Evolutionary conservation across 768 basidiomycete genomes (phyloP), one percentile per base, ranked within the genome.

Genomic region (Melanogaster broomeanus): DNA sequence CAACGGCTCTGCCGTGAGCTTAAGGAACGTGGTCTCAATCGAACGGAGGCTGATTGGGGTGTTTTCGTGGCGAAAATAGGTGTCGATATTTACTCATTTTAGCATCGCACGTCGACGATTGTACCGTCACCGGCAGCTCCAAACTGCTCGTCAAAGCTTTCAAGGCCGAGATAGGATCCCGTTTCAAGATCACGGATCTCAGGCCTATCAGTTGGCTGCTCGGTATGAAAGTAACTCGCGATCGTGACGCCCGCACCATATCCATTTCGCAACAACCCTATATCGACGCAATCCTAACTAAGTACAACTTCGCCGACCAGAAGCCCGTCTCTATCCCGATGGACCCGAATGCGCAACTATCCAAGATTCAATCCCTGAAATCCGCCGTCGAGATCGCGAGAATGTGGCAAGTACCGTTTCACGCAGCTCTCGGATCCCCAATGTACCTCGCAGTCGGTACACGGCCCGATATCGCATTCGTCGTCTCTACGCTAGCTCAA

Each of bases 121-220:
- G 45, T 3, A 55, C 31, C 0, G 15, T 58, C 0, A 57, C 44
- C 0, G 48, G 55, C 5, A 40, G 21, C 0, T 57, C 33, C 0
- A 30, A 22, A 12, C 28, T 33, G 18, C 38, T 58, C 0, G 10
- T 61, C 0, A 33, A 51, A 3, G 13, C 18, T 0, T 59, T 59
- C 15, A 59, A 59, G 6, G 24, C 1, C 0, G 25, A 61, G 13
- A 56, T 59, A 0, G 30, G 45, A 0, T 31, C 6, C 0, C 15
- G 9, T 0, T 54, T 48, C 25, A 50, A n/a, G n/a, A n/a, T n/a
- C n/a, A n/a, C n/a, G n/a, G n/a, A n/a, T n/a, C n/a, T n/a, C n/a
- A n/a, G n/a, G 5, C 45, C 42, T 0, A 58, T 61, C 18, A 53
- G 41, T 22, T 59, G 54, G 60, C 27, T 61, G 0, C 42, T 61